Conservation (phyloP, 2,329 filamentous ascomycete species). For the Neurospora sp. region DNA sequence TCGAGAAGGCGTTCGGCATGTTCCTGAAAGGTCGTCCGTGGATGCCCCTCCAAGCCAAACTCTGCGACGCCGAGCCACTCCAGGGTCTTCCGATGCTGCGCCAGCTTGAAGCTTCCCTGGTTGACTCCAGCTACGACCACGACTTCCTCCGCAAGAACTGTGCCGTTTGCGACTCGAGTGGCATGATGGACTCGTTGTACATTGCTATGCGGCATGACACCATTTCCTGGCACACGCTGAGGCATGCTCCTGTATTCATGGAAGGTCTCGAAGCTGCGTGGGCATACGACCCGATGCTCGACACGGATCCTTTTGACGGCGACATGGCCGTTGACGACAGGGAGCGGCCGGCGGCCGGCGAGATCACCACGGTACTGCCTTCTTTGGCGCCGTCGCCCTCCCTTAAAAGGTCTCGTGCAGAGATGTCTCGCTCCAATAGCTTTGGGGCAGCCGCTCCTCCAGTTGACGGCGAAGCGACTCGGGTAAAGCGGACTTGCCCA, state of each 20-base stretch:
- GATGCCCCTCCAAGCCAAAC: constrained; percentile 48
- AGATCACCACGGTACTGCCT: constrained; percentile 24
- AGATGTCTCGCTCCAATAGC: constrained; percentile 39
- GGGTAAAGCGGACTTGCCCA: constrained; percentile 26
- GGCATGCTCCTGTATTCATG: constrained; percentile 35
- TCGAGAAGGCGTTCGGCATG: constrained; percentile 38
- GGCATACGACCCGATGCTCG: constrained; percentile 40
- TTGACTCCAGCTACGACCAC: constrained; percentile 33
- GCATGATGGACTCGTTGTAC: constrained; percentile 49
- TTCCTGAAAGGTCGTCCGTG: constrained; percentile 41
- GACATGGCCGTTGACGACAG: constrained; percentile 25
- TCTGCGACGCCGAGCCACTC: constrained; percentile 45
- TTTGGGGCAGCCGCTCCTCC: constrained; percentile 30
- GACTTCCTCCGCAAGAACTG: constrained; percentile 44
- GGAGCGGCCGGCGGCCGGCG: constrained; percentile 34
- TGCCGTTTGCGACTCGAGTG: constrained; percentile 43
- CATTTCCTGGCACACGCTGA: constrained; percentile 46
- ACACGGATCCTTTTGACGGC: constrained; percentile 29
- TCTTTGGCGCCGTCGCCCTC: constrained; percentile 24
- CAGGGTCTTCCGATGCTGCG: constrained; percentile 50
- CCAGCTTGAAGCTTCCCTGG: constrained; percentile 35
- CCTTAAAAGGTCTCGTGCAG: constrained; percentile 41
- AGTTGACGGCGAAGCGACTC: constrained; percentile 7
- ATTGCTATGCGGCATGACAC: constrained; percentile 45
- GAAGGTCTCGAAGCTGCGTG: constrained; percentile 46